Conservation (phyloP, 306 rosid species). For the Vigna reflexopilosa region DNA sequence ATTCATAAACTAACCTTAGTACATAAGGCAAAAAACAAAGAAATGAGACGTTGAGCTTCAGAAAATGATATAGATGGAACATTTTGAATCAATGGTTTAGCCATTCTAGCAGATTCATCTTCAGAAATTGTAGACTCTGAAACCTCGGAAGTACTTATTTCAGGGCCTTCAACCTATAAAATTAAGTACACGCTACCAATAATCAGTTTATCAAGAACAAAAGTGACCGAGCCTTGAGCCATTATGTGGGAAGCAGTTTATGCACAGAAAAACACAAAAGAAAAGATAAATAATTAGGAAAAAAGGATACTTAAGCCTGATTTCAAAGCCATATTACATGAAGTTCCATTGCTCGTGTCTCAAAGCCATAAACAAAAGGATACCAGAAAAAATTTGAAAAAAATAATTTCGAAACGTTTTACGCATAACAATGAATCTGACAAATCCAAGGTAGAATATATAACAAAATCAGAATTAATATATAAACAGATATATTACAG, state of each 20-base stretch:
- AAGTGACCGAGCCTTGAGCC: conserved; percentile 7
- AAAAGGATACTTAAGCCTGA: neutral
- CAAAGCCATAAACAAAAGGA: neutral
- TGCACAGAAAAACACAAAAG: neutral
- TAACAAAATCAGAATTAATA: conserved; percentile 26
- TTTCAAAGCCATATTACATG: neutral
- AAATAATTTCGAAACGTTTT: neutral
- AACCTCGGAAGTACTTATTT: conserved; percentile 60
- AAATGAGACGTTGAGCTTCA: conserved; percentile 86
- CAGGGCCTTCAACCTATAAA: conserved; percentile 74
- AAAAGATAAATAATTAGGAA: conserved; percentile 10
- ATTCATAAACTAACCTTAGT: conserved; percentile 64
- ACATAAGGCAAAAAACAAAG: conserved; percentile 92
- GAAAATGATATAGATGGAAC: conserved; percentile 62
- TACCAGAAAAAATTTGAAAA: neutral
- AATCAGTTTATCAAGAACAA: conserved; percentile 33
- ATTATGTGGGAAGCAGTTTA: neutral
- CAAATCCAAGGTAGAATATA: neutral
- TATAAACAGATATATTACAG: conserved; percentile 5
- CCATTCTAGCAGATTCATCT: conserved; percentile 56
- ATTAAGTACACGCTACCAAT: conserved; percentile 12
- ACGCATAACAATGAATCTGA: neutral
- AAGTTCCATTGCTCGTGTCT: neutral
- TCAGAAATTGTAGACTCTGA: conserved; percentile 69
- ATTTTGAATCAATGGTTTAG: conserved; percentile 47